These are phyloP conservation scores for Ustulina deusta DNA, from an alignment of 2,329 filamentous ascomycete genomes.

Conservation along the genomic window DNA sequence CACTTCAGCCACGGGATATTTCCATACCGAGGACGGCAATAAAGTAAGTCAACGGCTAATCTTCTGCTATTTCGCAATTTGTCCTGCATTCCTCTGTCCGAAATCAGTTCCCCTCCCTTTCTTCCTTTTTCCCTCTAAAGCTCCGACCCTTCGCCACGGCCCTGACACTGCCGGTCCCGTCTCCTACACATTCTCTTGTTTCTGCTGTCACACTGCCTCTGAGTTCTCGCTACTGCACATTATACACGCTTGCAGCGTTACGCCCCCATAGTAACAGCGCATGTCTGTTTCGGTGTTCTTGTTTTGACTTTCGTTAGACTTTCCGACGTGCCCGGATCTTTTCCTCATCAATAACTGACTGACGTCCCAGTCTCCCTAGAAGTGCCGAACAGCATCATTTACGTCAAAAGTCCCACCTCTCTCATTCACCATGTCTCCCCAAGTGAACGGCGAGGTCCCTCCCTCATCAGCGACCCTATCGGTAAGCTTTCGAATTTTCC, in stretches of 20 bases:
- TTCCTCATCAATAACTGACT: constrained; percentile 22
- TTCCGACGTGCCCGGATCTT: constrained; percentile 7
- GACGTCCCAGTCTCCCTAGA: constrained; percentile 18
- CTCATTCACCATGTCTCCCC: constrained; percentile 47
- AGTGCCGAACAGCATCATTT: constrained; percentile 18
- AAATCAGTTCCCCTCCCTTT: background rate
- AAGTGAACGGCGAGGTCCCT: constrained; percentile 52
- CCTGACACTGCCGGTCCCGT: background rate
- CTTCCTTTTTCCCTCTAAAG: constrained; percentile 9
- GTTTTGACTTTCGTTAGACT: constrained; percentile 24
- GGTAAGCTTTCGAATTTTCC: constrained; percentile 42
- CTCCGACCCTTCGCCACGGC: background rate
- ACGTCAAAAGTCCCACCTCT: constrained; percentile 16
- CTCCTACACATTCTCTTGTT: background rate
- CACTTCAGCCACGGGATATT: background rate
- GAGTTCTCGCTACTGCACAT: constrained; percentile 12
- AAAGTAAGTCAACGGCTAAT: constrained; percentile 9
- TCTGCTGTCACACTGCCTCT: background rate
- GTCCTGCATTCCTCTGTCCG: constrained; percentile 16
- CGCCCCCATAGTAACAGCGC: constrained; percentile 23
- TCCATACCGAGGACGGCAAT: constrained; percentile 1
- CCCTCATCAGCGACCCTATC: constrained; percentile 51
- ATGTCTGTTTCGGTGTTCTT: constrained; percentile 26
- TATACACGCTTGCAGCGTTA: background rate
- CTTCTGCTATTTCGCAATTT: constrained; percentile 15